phyloP scores from a whole-genome alignment of 1,284 basidiomycete genomes.

The Leccinum griseonigrum region DNA sequence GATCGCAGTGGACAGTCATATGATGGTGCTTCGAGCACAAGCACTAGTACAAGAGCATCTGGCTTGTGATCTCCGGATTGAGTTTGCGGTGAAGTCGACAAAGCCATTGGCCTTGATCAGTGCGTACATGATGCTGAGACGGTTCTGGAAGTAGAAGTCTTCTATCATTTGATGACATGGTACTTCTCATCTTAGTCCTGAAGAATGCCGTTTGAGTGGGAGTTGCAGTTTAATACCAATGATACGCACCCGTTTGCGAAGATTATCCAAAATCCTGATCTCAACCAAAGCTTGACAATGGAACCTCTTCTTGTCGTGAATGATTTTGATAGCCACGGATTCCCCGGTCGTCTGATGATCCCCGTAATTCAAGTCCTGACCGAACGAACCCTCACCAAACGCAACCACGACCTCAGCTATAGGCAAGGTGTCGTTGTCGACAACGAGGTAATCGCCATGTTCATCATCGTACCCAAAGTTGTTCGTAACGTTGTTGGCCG shows the following conservation, averaged over 20 bases:
- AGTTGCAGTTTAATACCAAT: conserved; percentile 1
- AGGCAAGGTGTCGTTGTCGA: conserved; percentile 93
- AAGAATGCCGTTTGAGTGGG: conserved; percentile 7
- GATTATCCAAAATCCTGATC: conserved; percentile 96
- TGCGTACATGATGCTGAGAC: conserved; percentile 95
- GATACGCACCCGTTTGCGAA: conserved; percentile 88
- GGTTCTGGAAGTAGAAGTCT: conserved; percentile 97
- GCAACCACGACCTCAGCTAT: conserved; percentile 89
- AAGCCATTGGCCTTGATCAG: conserved; percentile 99
- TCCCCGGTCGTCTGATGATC: conserved; percentile 92
- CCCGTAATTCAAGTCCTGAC: conserved; percentile 94
- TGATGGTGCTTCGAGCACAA: no score
- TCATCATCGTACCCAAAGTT: conserved; percentile 99
- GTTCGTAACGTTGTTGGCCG: conserved; percentile 50
- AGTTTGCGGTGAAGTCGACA: conserved; percentile 76
- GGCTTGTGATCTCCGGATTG: no score
- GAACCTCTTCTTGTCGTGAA: conserved; percentile 99
- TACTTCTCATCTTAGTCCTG: conserved; percentile 96
- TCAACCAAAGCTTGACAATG: conserved; percentile 98
- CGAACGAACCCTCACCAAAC: conserved; percentile 97
- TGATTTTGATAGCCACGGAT: conserved; percentile 98
- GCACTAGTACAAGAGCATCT: no score
- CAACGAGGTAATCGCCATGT: conserved; percentile 93
- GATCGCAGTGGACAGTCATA: no score
- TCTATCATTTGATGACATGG: conserved; percentile 99